Base-by-base conservation (phyloP, 2,329 filamentous ascomycete genomes). In the Zopfia rhizophila region DNA sequence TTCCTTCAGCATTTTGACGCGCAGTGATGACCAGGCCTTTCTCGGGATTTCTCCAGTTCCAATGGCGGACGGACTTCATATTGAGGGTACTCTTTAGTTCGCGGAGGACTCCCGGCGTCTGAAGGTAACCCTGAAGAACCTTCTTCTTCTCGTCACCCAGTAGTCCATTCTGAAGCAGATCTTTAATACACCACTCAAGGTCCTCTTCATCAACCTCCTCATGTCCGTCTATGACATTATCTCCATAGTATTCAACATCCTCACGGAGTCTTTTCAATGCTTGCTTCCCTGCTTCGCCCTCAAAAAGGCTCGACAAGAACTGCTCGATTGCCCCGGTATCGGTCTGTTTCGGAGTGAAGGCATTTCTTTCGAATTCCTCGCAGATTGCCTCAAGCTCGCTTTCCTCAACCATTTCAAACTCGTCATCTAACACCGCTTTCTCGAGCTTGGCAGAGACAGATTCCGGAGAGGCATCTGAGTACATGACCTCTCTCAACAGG, bases 381-480 rank as follows among this genome's bases (percentile, higher is more conserved):
- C 82, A 74, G 51, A 81, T 76, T 43, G 80, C 72, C 42, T 80
- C 77, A 72, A 82, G 81, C 53, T 82, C 80, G 27, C 77, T 73
- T 12, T 78, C 72, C 2, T 80, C 82, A 10, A 83, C 70, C 5
- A 70, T 59, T 35, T 82, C 77, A 44, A 80, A 79, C 7, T 66
- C 70, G 3, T 69, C 66, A 1, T 66, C 63, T 5, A 62, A 45
- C 7, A 59, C 45, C 19, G 60, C 57, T 3, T 62, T 66, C n/a
- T 55, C 45, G 8, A 63, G 29, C 21, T 48, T 44, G 2, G 48
- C 30, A 13, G 53, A 27, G 11, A 50, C 23, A 8, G 40, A 36
- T 7, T 55, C 57, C 12, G 5, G 6, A 4, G 69, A 59, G 1
- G 72, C 65, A 8, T 68, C 61, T 1, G 71, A 67, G 2, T 48